These are phyloP conservation scores for Ustilago tritici DNA, from an alignment of 1,284 basidiomycete species.

Conservation along the genomic window DNA sequence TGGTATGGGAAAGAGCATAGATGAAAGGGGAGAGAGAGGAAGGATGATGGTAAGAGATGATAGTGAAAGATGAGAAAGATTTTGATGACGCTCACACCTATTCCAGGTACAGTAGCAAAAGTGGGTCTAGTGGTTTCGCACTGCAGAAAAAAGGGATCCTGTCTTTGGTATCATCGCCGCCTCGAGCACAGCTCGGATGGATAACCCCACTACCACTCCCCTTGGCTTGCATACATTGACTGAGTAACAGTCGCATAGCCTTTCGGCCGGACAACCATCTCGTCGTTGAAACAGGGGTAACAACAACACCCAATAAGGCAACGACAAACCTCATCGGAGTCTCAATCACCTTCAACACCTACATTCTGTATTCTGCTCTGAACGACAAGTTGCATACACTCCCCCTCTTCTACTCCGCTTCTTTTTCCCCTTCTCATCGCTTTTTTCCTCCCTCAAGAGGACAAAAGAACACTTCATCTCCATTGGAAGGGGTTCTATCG, in stretches of 20 bases:
- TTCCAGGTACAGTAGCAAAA: background rate
- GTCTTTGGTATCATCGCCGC: background rate
- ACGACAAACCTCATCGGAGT: background rate
- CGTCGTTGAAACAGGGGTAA: background rate
- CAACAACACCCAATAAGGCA: conserved; percentile 6
- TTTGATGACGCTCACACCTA: background rate
- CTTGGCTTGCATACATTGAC: background rate
- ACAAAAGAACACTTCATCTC: background rate
- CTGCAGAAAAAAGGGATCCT: background rate
- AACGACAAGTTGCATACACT: background rate
- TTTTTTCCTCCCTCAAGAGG: background rate
- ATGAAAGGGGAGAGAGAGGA: background rate
- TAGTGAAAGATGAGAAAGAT: background rate
- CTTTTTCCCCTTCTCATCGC: background rate
- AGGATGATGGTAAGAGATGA: background rate
- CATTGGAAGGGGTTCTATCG: background rate
- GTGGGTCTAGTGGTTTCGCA: background rate
- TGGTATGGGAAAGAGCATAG: background rate
- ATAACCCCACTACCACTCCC: background rate
- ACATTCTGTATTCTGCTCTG: background rate
- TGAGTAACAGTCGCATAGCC: background rate
- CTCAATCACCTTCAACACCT: conserved; percentile 2
- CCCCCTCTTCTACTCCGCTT: background rate
- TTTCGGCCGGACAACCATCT: background rate
- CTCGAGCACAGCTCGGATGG: background rate